Conservation (phyloP, 2,329 filamentous ascomycete genomes). For the Drechslerella stenobrocha region DNA sequence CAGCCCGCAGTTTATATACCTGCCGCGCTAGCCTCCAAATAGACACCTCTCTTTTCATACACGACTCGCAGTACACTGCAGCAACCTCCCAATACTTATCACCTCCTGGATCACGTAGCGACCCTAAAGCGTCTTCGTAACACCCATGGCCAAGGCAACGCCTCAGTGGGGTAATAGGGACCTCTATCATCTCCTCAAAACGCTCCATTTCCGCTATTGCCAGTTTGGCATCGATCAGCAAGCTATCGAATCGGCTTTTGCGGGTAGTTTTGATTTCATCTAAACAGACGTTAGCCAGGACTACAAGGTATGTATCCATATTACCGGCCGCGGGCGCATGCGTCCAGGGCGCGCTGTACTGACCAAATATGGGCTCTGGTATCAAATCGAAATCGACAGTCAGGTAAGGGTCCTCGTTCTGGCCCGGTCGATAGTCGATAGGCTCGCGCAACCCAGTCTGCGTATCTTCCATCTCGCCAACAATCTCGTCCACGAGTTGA, state of each 20-base stretch:
- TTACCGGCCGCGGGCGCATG: too few relatives aligned
- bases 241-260: slow-evolving; percentile 1
- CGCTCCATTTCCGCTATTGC: slow-evolving; percentile 16
- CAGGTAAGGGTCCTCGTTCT: too few relatives aligned
- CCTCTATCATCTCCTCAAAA: slow-evolving; percentile 1
- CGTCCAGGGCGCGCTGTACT: neutral
- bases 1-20: slow-evolving; percentile 8
- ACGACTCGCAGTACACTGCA: slow-evolving; percentile 14
- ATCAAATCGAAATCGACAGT: slow-evolving; percentile 21
- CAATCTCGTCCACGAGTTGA: slow-evolving; percentile 35
- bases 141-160: too few relatives aligned
- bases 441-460: slow-evolving; percentile 8
- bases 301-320: too few relatives aligned
- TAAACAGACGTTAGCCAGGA: neutral
- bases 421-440: too few relatives aligned
- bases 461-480: slow-evolving; percentile 20
- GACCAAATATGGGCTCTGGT: slow-evolving; percentile 14
- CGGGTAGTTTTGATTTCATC: slow-evolving; percentile 14
- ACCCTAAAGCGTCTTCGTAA: slow-evolving; percentile 10
- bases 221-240: neutral
- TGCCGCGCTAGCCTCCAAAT: slow-evolving; percentile 18
- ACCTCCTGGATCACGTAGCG: too few relatives aligned
- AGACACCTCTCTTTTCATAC: slow-evolving; percentile 10
- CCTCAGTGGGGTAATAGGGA: too few relatives aligned
- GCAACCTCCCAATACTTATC: slow-evolving; percentile 16